These are phyloP conservation scores for Solanum ossicruentum DNA, from an alignment of 257 asterid genomes.

Conservation along the genomic window DNA sequence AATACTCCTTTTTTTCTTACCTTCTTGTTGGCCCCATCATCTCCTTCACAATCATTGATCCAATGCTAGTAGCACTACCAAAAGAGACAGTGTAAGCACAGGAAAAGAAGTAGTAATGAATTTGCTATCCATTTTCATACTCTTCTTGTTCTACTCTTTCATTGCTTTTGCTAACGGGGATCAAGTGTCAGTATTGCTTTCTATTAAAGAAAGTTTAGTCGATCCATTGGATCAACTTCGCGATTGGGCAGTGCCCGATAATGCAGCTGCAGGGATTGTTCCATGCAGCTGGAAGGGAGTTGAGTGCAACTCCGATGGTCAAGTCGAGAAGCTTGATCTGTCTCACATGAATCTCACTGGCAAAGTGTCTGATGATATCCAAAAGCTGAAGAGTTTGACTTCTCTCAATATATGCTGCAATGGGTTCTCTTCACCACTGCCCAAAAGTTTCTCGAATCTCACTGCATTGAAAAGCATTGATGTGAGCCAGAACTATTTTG, in stretches of 20 bases:
- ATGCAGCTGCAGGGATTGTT: background rate
- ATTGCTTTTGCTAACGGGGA: conserved; percentile 9
- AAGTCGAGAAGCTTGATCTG: conserved; percentile 41
- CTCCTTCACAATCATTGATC: background rate
- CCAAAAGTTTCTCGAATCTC: conserved; percentile 35
- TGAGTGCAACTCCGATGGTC: conserved; percentile 40
- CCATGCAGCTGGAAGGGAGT: conserved; percentile 70
- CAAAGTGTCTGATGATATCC: conserved; percentile 29
- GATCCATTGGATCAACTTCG: conserved; percentile 47
- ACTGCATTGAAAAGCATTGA: conserved; percentile 36
- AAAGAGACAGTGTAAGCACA: background rate
- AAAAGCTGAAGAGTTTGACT: conserved; percentile 15
- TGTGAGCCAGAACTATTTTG: conserved; percentile 55
- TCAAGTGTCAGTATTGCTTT: conserved; percentile 32
- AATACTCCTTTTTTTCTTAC: conserved; percentile 10
- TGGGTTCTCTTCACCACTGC: conserved; percentile 43
- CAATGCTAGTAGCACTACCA: background rate
- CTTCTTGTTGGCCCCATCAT: conserved; percentile 16
- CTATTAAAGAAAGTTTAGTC: conserved; percentile 33
- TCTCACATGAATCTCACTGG: conserved; percentile 64
- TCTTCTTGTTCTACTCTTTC: conserved; percentile 11
- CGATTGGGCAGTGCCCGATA: conserved; percentile 36
- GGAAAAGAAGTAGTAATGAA: conserved; percentile 22
- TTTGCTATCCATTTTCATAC: conserved; percentile 10
- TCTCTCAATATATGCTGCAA: conserved; percentile 43